Evolutionary conservation across 176 grass and related monocot genomes (phyloP).

Genomic region (Lolium perenne): DNA sequence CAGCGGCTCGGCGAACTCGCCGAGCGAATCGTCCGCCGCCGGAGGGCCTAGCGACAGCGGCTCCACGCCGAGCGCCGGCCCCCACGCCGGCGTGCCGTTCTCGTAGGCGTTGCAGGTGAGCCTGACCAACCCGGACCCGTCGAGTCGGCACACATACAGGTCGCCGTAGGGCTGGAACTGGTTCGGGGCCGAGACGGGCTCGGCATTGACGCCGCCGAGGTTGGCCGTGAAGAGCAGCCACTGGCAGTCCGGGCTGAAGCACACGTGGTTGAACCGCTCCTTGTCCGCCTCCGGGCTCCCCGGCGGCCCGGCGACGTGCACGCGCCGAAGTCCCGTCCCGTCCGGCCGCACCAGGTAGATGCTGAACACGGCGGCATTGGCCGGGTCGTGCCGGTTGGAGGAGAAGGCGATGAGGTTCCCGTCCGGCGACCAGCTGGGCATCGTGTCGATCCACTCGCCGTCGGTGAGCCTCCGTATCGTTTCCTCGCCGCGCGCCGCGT

Average conservation of each 20-base stretch:
- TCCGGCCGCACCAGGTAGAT: conserved; percentile 83
- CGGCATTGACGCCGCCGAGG: conserved; percentile 58
- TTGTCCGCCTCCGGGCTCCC: conserved; percentile 54
- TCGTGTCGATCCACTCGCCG: conserved; percentile 93
- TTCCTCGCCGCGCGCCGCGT: conserved; percentile 65
- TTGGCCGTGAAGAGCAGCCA: conserved; percentile 94
- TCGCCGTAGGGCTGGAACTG: conserved; percentile 95
- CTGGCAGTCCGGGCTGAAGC: conserved; percentile 78
- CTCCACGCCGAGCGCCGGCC: neutral
- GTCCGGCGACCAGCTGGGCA: conserved; percentile 92
- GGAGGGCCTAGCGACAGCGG: conserved; percentile 35
- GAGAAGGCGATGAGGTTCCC: conserved; percentile 90
- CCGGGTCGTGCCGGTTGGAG: conserved; percentile 82
- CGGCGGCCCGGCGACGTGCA: conserved; percentile 63
- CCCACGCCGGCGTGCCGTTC: conserved; percentile 87
- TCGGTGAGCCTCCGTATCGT: conserved; percentile 58
- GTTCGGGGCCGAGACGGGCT: conserved; percentile 70
- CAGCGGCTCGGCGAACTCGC: conserved; percentile 72
- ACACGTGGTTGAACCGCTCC: conserved; percentile 95
- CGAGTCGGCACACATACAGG: conserved; percentile 69
- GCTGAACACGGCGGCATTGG: conserved; percentile 61
- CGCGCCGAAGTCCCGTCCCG: conserved; percentile 58
- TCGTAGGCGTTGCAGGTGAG: conserved; percentile 88
- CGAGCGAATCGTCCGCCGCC: conserved; percentile 51
- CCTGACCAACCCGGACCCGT: conserved; percentile 59